Evolutionary conservation across 805 yeast species (phyloP).

Genomic region (Metschnikowia kofuensis): DNA sequence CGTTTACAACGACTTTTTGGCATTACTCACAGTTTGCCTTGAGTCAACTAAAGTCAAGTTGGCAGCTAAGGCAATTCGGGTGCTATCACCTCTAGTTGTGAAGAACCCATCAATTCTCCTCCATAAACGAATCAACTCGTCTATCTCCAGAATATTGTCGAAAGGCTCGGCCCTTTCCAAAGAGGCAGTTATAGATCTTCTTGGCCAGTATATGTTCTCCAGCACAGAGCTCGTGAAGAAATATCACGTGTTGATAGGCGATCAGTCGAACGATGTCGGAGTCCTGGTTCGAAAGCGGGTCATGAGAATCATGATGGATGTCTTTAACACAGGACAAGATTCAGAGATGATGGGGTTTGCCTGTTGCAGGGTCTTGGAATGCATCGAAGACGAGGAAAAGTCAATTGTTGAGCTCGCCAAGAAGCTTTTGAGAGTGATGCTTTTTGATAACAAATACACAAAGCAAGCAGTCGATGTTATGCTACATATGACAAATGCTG

Average conservation of each 20-base stretch:
- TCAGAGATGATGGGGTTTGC: constrained; percentile 37
- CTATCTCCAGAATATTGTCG: constrained; percentile 49
- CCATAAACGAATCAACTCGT: constrained; percentile 47
- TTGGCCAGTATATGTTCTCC: constrained; percentile 45
- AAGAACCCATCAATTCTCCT: constrained; percentile 51
- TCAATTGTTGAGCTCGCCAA: constrained; percentile 40
- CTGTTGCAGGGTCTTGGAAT: constrained; percentile 49
- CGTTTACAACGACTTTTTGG: constrained; percentile 52
- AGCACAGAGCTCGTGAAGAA: constrained; percentile 46
- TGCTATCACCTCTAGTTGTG: constrained; percentile 53
- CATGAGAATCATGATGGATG: constrained; percentile 45
- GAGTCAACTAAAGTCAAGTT: constrained; percentile 31
- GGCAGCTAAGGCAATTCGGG: constrained; percentile 59
- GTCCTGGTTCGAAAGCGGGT: constrained; percentile 63
- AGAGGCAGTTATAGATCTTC: constrained; percentile 70
- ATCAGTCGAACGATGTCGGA: constrained; percentile 56
- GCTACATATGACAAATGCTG: constrained; percentile 29
- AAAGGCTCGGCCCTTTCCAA: constrained; percentile 72
- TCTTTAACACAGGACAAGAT: constrained; percentile 41
- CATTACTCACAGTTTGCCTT: constrained; percentile 39
- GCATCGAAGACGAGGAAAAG: constrained; percentile 72
- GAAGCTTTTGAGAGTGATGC: constrained; percentile 25
- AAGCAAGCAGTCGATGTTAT: constrained; percentile 29
- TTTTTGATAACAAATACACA: constrained; percentile 18
- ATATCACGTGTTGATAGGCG: constrained; percentile 49